Conservation (phyloP, 2,329 filamentous ascomycete species). For the Diplodia mutila region DNA sequence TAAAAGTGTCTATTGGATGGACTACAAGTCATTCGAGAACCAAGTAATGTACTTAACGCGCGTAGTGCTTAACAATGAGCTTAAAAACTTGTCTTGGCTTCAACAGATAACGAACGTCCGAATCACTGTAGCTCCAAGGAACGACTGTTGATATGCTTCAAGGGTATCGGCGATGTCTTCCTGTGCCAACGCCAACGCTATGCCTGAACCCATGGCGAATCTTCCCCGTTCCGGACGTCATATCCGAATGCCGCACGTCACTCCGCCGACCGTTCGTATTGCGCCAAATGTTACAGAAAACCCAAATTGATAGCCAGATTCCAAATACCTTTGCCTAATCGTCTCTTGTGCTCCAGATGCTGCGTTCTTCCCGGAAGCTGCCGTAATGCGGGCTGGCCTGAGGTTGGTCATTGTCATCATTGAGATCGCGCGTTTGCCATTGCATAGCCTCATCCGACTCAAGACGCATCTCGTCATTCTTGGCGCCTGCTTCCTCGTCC, state of each 20-base stretch:
- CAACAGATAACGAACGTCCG: neutral
- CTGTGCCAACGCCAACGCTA: conserved; percentile 15
- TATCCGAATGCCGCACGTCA: neutral
- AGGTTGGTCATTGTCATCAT: neutral
- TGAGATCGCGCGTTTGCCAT: conserved; percentile 42
- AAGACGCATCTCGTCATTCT: conserved; percentile 39
- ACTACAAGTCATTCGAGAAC: neutral
- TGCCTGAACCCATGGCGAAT: conserved; percentile 8
- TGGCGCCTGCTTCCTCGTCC: conserved; percentile 42
- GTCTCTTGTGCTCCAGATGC: conserved; percentile 40
- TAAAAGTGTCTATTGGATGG: neutral
- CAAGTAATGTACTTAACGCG: too few relatives aligned
- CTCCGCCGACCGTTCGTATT: neutral
- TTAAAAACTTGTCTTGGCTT: neutral
- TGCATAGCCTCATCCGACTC: conserved; percentile 48
- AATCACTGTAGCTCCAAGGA: neutral
- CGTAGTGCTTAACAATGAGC: neutral
- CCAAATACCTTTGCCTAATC: conserved; percentile 14
- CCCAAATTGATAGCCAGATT: neutral
- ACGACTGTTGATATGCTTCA: neutral
- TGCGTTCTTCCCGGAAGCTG: conserved; percentile 48
- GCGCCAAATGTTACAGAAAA: neutral
- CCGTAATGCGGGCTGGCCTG: conserved; percentile 40
- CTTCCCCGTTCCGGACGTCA: neutral
- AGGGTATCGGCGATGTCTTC: conserved; percentile 17